Base-by-base conservation (phyloP, 257 asterid genomes). In the Cordia subcordata region DNA sequence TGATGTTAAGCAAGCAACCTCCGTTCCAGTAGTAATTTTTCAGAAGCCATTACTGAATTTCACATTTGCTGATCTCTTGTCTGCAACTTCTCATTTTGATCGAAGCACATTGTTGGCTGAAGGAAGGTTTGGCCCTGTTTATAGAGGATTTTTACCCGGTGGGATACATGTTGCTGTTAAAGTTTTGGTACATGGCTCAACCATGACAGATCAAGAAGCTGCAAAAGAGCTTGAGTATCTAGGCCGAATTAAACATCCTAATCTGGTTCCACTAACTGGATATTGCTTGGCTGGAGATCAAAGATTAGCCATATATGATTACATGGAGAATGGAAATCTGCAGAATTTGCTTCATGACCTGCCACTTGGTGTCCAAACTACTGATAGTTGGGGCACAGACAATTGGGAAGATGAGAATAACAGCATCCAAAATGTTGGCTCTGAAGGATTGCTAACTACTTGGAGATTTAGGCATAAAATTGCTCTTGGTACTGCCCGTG, bases 281-380 rank as follows among this genome's bases (percentile, higher is more conserved):
- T 88, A 79, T 39, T 88, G 96, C 78, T 71, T 88, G 72, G 96
- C 96, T 39, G 96, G 96, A 8, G 96, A 88, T 8, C 96, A 88
- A 53, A 76, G 95, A 81, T 85, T 88, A 35, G 94, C 82, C 13
- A 85, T 88, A 1, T 88, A 88, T n/a, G 96, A 88, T 8, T 88
- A 83, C 75, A 85, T 88, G 95, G 96, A 85, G 65, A 88, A 85
- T 22, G 96, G 96, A 10, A 88, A 85, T 75, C 56, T 88, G 62
- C 95, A 88, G 56, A 85, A 80, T 81, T 63, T 88, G 74, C 88
- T 88, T 9, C 68, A 88, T 20, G 96, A 88, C 63, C 73, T 85
- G 75, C 95, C 96, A 2, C 84, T 85, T 0, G 95, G 95, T 11
- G 68, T 79, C 61, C 93, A 74, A 60, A 67, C 85, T 1, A 77